Base-by-base conservation (phyloP, 2,329 filamentous ascomycete species). In the Verticillium albo-atrum region DNA sequence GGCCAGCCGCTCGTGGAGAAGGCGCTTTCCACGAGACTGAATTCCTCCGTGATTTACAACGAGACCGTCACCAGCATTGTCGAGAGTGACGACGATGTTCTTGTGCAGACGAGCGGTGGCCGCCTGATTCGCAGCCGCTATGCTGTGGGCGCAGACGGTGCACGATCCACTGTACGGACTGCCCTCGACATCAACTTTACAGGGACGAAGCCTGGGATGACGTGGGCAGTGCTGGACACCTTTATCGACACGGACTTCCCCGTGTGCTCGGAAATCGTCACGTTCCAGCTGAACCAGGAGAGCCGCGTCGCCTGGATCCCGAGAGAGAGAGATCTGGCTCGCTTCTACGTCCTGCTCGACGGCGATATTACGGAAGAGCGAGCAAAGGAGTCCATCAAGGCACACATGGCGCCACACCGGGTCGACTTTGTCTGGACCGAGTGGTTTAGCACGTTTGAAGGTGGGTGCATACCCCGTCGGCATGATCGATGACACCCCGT, bases 71-170 rank as follows among this genome's bases (percentile, higher is more conserved):
- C 64, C 0, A 68, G 63, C 2, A 68, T 75, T 52, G 58, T 60
- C 0, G 72, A 74, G 58, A 65, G 66, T 6, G 61, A 62, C 17
- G 54, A 61, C 23, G 58, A 61, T 14, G 72, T 74, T 0, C n/a
- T 55, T 4, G 58, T 69, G 3, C 64, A 61, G 6, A 77, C 75
- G 1, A 61, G 62, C 4, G 65, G 66, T 1, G 74, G 73, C 1
- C 71, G 69, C 26, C 70, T 35, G 2, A 62, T 78, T 3, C 66
- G 64, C 28, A 72, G 71, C 61, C 69, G 67, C 25, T 85, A 80
- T 57, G 75, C 77, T 3, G 74, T 83, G 3, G 82, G 80, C 1
- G 82, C 81, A 6, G 82, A 85, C 47, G 82, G 82, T 1, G 78
- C 80, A 0, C 76, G 77, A 20, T 83, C 79, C 0, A 74, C 71